Evolutionary conservation across 2,329 filamentous ascomycete species (phyloP), one percentile per base, ranked within the genome.

Genomic region (Epichloe gansuensis): DNA sequence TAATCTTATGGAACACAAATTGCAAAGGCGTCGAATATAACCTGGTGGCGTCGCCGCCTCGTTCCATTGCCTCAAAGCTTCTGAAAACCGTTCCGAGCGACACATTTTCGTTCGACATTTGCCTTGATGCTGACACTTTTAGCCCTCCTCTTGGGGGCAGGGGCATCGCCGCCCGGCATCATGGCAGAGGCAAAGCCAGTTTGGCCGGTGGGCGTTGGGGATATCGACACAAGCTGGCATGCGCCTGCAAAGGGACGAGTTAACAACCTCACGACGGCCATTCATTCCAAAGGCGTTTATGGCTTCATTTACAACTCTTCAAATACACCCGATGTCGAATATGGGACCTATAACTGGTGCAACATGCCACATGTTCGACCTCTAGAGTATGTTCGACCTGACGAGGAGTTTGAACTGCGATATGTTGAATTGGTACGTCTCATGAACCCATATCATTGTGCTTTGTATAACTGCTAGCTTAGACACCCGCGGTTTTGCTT

Each of bases 321-420:
- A 1, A 58, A 68, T 1, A 77, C 78, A 0, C 78, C 85, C 0
- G 68, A 73, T 51, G 62, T 66, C 0, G 58, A 71, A 39, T 84
- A 86, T 66, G 79, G 80, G 5, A 74, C 70, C 1, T 90, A 90
- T 67, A 89, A 91, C 65, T 91, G 76, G 75, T 93, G 87, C 67
- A 90, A 93, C 62, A 93, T 93, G 86, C 87, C 88, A 1, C 88
- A 91, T 68, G 84, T 87, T n/a, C 76, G 86, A 35, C 68, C 65
- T 23, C 66, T 67, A 13, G 84, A 87, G 60, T 93, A 93, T 61
- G 65, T 74, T 13, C 73, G 67, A 54, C 70, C 76, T 0, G 59
- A 69, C 1, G 56, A 66, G 0, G 76, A 76, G n/a, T 89, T 80
- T 62, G 71, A 81, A 59, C 69, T 93, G 49, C 69, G 76, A 60